These are phyloP conservation scores for Phlegmacium glaucopus DNA, from an alignment of 768 basidiomycete genomes.

Conservation along the genomic window DNA sequence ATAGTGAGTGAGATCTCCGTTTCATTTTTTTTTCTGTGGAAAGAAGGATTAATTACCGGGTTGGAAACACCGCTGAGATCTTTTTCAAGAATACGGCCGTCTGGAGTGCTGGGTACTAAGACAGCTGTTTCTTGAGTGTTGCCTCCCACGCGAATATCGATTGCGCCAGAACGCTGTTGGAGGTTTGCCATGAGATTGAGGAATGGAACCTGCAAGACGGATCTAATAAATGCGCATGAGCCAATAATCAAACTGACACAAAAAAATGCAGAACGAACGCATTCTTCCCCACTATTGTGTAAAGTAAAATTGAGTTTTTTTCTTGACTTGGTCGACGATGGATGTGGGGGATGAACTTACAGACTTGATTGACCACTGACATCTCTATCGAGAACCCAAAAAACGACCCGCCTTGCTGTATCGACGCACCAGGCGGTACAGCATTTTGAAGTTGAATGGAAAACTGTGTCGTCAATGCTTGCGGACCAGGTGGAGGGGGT, in stretches of 20 bases:
- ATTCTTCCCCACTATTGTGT: slow-evolving; percentile 43
- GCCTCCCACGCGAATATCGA: slow-evolving; percentile 72
- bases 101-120: slow-evolving; percentile 45
- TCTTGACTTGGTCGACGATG: background rate
- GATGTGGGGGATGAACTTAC: slow-evolving; percentile 31
- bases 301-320: too few species aligned
- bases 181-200: slow-evolving; percentile 79
- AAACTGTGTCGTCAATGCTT: slow-evolving; percentile 41
- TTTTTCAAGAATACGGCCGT: slow-evolving; percentile 52
- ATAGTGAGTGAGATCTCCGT: background rate
- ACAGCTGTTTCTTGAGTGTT: slow-evolving; percentile 73
- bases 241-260: slow-evolving; percentile 18
- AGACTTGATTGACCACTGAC: slow-evolving; percentile 54
- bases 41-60: slow-evolving; percentile 31
- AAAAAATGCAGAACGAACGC: slow-evolving; percentile 27
- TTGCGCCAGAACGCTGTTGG: slow-evolving; percentile 56
- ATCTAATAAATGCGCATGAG: slow-evolving; percentile 22
- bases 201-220: slow-evolving; percentile 56
- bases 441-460: slow-evolving; percentile 38
- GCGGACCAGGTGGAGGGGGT: slow-evolving; percentile 48
- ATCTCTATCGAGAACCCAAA: slow-evolving; percentile 64
- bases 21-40: too few species aligned
- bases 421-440: slow-evolving; percentile 31
- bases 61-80: slow-evolving; percentile 29
- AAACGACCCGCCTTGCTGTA: slow-evolving; percentile 35